Conservation (phyloP, 345 rosid genomes). For the Clausena lansium region DNA sequence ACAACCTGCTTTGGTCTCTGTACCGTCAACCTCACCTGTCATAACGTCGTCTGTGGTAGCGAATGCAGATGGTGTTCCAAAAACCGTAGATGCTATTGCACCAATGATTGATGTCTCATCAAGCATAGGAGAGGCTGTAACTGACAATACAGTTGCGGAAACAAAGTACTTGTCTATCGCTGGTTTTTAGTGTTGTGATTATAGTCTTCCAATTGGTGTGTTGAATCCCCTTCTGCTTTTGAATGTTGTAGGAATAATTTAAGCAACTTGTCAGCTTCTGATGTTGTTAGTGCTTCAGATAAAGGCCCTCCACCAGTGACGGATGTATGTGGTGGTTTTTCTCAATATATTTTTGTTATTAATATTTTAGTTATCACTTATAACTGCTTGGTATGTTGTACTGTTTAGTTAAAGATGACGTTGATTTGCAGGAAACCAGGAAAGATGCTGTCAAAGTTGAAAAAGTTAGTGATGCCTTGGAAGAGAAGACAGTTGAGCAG, state of each 20-base stretch:
- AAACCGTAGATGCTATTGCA: slow-evolving; percentile 23
- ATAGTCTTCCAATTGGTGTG: slow-evolving; percentile 13
- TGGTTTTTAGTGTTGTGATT: slow-evolving; percentile 10
- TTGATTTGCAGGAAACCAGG: slow-evolving; percentile 43
- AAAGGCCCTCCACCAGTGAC: slow-evolving; percentile 33
- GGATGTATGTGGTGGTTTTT: slow-evolving; percentile 29
- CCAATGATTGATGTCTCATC: slow-evolving; percentile 33
- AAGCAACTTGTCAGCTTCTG: slow-evolving; percentile 22
- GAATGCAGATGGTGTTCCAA: slow-evolving; percentile 38
- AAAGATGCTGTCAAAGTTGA: slow-evolving; percentile 42
- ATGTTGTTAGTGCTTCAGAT: slow-evolving; percentile 31
- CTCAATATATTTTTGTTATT: background rate
- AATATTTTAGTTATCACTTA: background rate
- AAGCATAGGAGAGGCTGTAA: slow-evolving; percentile 42
- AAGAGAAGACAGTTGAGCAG: slow-evolving; percentile 58
- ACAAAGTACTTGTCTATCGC: slow-evolving; percentile 44
- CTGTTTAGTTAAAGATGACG: slow-evolving; percentile 9
- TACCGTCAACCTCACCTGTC: slow-evolving; percentile 35
- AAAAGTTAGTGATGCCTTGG: slow-evolving; percentile 37
- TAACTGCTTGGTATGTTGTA: slow-evolving; percentile 11
- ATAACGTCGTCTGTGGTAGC: slow-evolving; percentile 33
- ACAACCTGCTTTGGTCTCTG: slow-evolving; percentile 41
- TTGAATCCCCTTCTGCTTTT: slow-evolving; percentile 16
- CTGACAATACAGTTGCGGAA: slow-evolving; percentile 29
- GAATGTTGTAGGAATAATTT: slow-evolving; percentile 34